These are phyloP conservation scores for Cystobasidiaceae sp. DNA, from an alignment of 1,284 basidiomycete species.

Conservation along the genomic window DNA sequence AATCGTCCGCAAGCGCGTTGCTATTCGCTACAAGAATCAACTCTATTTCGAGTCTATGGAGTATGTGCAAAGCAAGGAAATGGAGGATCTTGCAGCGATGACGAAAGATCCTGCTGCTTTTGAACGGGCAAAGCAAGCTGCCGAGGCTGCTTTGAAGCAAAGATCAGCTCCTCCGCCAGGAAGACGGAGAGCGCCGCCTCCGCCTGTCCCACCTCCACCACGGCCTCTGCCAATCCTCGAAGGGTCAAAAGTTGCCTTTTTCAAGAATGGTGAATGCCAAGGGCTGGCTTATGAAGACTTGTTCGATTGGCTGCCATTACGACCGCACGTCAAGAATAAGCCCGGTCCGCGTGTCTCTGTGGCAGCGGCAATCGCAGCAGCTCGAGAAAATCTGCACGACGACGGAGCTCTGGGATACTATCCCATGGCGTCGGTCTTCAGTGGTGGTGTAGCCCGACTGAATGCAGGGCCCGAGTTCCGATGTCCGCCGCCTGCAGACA, in stretches of 20 bases:
- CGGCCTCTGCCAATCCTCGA: constrained; percentile 66
- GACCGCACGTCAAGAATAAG: constrained; percentile 46
- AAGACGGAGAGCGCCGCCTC: constrained; percentile 32
- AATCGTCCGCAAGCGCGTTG: constrained; percentile 75
- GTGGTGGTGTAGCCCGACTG: constrained; percentile 73
- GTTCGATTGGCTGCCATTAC: constrained; percentile 86
- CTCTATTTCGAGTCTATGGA: constrained; percentile 93
- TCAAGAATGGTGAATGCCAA: constrained; percentile 83
- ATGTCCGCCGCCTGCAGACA: constrained; percentile 61
- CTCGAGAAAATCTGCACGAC: constrained; percentile 69
- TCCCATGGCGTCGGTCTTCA: constrained; percentile 88
- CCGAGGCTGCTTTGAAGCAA: constrained; percentile 44
- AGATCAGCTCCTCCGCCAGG: constrained; percentile 52
- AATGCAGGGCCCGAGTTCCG: constrained; percentile 84
- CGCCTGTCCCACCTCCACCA: constrained; percentile 47
- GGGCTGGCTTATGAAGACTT: constrained; percentile 80
- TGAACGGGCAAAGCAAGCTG: constrained; percentile 36
- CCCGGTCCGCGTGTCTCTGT: constrained; percentile 25
- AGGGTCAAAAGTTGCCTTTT: constrained; percentile 78
- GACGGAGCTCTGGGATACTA: constrained; percentile 96
- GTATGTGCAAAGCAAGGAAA: constrained; percentile 86
- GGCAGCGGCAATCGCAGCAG: constrained; percentile 35
- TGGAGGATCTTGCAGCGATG: constrained; percentile 59
- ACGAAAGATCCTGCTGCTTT: constrained; percentile 41
- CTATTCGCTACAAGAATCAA: constrained; percentile 93